phyloP scores from a whole-genome alignment of 1,284 basidiomycete species.

The Omphalotus olearius region DNA sequence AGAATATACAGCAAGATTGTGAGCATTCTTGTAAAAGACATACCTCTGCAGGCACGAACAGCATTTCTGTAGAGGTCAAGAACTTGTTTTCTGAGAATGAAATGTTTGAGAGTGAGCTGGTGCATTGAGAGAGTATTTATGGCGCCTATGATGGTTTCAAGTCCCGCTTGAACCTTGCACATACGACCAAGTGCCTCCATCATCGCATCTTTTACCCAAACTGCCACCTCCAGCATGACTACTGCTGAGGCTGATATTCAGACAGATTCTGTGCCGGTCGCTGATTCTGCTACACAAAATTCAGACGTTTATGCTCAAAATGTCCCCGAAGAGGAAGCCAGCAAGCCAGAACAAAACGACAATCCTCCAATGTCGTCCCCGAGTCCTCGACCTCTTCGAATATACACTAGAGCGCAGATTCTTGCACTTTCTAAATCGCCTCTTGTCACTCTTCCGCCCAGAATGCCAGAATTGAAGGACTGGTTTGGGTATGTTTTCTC shows the following conservation, averaged over 20 bases:
- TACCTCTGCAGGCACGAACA: constrained; percentile 66
- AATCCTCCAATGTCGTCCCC: constrained; percentile 22
- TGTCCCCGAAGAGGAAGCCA: constrained; percentile 31
- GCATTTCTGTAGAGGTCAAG: constrained; percentile 60
- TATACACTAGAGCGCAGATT: constrained; percentile 65
- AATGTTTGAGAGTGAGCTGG: constrained; percentile 62
- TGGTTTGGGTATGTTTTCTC: constrained; percentile 77
- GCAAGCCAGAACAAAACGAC: constrained; percentile 30
- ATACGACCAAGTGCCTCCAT: constrained; percentile 2
- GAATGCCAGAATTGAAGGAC: constrained; percentile 77
- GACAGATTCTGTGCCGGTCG: neutral
- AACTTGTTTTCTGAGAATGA: constrained; percentile 60
- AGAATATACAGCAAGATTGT: neutral
- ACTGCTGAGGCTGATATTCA: neutral
- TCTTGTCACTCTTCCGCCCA: constrained; percentile 64
- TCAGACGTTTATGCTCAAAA: constrained; percentile 18
- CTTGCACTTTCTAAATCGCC: constrained; percentile 71
- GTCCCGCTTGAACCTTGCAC: constrained; percentile 24
- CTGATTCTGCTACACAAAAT: constrained; percentile 1
- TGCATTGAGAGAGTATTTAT: constrained; percentile 17
- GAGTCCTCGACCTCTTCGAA: constrained; percentile 40
- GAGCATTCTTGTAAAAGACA: constrained; percentile 10
- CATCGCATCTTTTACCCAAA: constrained; percentile 19
- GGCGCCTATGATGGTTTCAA: constrained; percentile 32
- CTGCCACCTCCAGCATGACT: constrained; percentile 18